Percentiles rank a stretch among this genome's conserved stretches.
These are phyloP conservation scores for Thielaviopsis punctulata DNA, from an alignment of 2,329 filamentous ascomycete genomes.

Conservation along the genomic window DNA sequence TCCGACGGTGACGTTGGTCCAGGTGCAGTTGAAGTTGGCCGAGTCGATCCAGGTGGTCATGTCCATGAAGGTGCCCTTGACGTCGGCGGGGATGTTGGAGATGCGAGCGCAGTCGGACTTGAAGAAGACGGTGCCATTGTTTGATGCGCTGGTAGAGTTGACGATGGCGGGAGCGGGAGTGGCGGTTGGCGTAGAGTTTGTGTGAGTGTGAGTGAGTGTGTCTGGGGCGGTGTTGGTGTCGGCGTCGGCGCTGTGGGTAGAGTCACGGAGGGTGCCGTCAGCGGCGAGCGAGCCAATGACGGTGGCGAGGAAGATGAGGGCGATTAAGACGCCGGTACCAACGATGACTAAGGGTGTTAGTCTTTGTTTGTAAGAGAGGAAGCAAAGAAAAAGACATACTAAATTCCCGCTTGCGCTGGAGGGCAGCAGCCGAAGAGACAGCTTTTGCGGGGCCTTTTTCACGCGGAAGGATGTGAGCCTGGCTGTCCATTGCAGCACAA, in stretches of 20 bases:
- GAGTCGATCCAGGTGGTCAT: conserved; percentile 61
- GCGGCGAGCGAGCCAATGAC: conserved; percentile 9
- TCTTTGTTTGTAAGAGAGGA: background rate
- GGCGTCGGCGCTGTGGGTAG: background rate
- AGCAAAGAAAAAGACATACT: background rate
- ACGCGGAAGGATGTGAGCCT: background rate
- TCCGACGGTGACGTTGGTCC: conserved; percentile 49
- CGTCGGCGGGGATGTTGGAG: conserved; percentile 27
- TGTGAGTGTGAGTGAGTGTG: too few relatives aligned
- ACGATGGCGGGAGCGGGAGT: background rate
- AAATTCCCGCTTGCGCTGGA: background rate
- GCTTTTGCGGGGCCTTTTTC: background rate
- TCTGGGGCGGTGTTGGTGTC: background rate
- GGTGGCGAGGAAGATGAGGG: conserved; percentile 2
- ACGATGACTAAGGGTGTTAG: background rate
- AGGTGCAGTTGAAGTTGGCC: conserved; percentile 56
- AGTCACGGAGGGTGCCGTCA: conserved; percentile 4
- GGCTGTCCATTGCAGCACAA: background rate
- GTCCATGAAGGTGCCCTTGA: conserved; percentile 47
- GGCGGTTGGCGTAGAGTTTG: background rate
- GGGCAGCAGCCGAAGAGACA: background rate
- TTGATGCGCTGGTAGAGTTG: background rate
- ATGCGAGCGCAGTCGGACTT: conserved; percentile 1
- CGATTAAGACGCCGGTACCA: background rate
- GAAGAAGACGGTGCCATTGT: too few relatives aligned